phyloP scores from a whole-genome alignment of 2,329 filamentous ascomycete species.

The Sporothrix pallida region DNA sequence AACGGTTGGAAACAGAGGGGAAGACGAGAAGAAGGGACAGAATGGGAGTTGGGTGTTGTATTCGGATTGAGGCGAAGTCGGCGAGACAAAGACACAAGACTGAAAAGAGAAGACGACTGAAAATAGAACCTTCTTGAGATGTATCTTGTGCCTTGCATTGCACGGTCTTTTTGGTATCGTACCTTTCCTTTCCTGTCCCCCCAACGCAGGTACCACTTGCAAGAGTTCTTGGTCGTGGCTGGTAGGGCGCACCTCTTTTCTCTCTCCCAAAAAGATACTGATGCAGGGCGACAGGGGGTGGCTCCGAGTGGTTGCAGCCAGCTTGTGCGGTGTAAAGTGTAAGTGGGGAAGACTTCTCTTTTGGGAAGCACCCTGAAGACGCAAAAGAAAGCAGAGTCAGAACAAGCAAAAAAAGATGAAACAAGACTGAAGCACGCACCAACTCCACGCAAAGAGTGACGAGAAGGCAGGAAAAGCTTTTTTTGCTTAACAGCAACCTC shows the following conservation, averaged over 20 bases:
- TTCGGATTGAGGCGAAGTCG: not conserved
- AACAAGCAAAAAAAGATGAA: not conserved
- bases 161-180: too few relatives aligned
- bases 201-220: not conserved
- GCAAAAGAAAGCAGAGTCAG: too few relatives aligned
- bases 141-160: too few relatives aligned
- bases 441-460: not conserved
- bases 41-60: not conserved
- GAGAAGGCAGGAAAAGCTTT: too few relatives aligned
- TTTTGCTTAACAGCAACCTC: too few relatives aligned
- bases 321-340: not conserved
- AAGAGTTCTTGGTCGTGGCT: not conserved
- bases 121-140: not conserved
- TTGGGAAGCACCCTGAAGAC: not conserved
- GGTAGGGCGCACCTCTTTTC: not conserved
- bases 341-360: not conserved
- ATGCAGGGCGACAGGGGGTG: constrained; percentile 16
- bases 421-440: constrained; percentile 8
- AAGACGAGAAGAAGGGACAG: not conserved
- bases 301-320: constrained; percentile 10
- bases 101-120: not conserved
- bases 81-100: not conserved
- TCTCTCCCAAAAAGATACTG: not conserved
- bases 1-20: not conserved
- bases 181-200: not conserved